Percentiles rank a stretch among this genome's conserved stretches.
phyloP scores from a whole-genome alignment of 192 early-diverging fungal genomes.

The Gryganskiella cystojenkinii region DNA sequence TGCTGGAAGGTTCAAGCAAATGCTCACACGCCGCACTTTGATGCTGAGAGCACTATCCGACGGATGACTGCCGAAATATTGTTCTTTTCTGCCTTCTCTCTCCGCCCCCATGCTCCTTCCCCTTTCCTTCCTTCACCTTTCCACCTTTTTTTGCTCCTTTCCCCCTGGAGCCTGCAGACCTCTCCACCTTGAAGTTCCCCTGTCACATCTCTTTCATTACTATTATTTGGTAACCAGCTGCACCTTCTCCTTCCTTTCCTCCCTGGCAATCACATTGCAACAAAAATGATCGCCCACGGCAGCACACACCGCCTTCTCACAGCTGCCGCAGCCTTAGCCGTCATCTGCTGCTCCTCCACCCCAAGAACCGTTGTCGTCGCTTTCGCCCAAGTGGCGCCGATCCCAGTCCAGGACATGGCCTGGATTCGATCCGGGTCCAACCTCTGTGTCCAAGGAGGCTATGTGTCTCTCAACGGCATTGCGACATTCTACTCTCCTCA shows the following conservation, averaged over 20 bases:
- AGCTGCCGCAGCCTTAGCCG: not conserved
- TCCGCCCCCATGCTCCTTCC: not conserved
- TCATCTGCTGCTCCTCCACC: constrained; percentile 8
- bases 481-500: not conserved
- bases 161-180: not conserved
- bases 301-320: not conserved
- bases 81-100: too few relatives aligned
- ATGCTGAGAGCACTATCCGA: too few relatives aligned
- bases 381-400: constrained; percentile 10
- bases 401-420: constrained; percentile 8
- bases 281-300: not conserved
- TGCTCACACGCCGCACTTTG: too few relatives aligned
- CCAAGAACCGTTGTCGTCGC: not conserved
- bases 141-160: not conserved
- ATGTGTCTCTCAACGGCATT: constrained; percentile 4
- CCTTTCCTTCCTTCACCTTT: not conserved
- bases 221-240: not conserved
- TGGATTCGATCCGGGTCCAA: constrained; percentile 7
- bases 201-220: not conserved
- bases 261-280: not conserved
- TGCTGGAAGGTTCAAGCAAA: too few relatives aligned
- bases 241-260: not conserved
- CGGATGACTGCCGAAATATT: too few relatives aligned
- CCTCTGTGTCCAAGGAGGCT: constrained; percentile 7
- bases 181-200: not conserved